Evolutionary conservation across 2,329 filamentous ascomycete genomes (phyloP).

Genomic region (Clathrospora elynae): DNA sequence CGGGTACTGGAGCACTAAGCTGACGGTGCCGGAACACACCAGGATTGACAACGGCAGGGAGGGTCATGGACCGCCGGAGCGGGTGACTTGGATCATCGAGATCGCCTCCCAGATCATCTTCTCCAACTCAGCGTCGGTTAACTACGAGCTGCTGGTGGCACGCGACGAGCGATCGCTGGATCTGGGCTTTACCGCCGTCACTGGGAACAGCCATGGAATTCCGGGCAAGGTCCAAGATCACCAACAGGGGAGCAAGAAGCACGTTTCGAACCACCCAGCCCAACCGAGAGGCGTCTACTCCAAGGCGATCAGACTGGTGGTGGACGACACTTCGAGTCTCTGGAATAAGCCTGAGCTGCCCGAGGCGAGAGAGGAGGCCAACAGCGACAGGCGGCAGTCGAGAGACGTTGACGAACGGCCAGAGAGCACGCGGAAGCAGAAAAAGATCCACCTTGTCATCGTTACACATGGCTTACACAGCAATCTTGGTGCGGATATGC

Average conservation of each 20-base stretch:
- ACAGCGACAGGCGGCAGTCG: constrained; percentile 33
- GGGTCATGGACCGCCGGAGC: constrained; percentile 51
- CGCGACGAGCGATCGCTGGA: constrained; percentile 83
- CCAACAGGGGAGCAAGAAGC: constrained; percentile 66
- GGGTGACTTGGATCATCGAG: constrained; percentile 86
- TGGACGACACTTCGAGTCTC: constrained; percentile 85
- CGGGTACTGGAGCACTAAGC: constrained; percentile 78
- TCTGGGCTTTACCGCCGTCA: constrained; percentile 63
- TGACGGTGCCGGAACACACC: constrained; percentile 79
- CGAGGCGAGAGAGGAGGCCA: constrained; percentile 56
- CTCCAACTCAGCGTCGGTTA: constrained; percentile 82
- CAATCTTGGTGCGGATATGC: constrained; percentile 94
- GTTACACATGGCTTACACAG: constrained; percentile 94
- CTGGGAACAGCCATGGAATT: constrained; percentile 57
- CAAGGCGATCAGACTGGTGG: constrained; percentile 73
- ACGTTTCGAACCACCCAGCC: constrained; percentile 58
- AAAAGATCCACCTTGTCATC: constrained; percentile 87
- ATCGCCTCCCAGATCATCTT: constrained; percentile 93
- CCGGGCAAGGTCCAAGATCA: constrained; percentile 75
- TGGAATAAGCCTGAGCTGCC: constrained; percentile 93
- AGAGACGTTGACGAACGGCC: constrained; percentile 29
- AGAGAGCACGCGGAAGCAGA: constrained; percentile 59
- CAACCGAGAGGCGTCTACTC: constrained; percentile 82
- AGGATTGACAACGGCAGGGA: constrained; percentile 51
- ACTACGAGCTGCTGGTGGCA: constrained; percentile 84